These are phyloP conservation scores for Rhizopus arrhizus DNA, from an alignment of 371 early-diverging fungal genomes.

Conservation along the genomic window DNA sequence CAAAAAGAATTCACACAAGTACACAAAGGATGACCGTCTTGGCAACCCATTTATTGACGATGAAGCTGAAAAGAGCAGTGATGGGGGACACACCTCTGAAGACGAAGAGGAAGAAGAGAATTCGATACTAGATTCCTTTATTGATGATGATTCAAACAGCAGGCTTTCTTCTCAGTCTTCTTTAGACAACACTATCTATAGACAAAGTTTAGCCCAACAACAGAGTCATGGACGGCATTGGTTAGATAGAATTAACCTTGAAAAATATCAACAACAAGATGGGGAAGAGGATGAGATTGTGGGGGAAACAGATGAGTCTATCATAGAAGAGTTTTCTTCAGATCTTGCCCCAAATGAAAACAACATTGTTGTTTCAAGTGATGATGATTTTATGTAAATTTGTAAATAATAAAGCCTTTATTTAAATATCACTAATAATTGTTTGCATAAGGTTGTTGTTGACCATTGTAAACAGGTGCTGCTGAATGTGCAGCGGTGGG, in stretches of 20 bases:
- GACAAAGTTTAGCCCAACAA: background rate
- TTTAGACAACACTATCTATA: background rate
- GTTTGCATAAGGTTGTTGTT: slow-evolving; percentile 17
- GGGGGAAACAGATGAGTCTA: background rate
- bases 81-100: slow-evolving; percentile 21
- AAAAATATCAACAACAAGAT: slow-evolving; percentile 17
- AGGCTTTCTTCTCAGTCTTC: background rate
- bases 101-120: slow-evolving; percentile 11
- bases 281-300: slow-evolving; percentile 2
- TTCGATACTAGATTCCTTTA: slow-evolving; percentile 25
- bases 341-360: background rate
- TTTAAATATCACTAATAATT: slow-evolving; percentile 11
- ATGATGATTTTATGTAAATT: slow-evolving; percentile 13
- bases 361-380: background rate
- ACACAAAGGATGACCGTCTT: background rate
- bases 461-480: slow-evolving; percentile 12
- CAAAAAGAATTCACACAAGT: background rate
- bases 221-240: slow-evolving; percentile 11
- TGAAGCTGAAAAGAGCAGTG: slow-evolving; percentile 26
- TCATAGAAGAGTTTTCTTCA: slow-evolving; percentile 16
- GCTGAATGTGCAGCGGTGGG: background rate
- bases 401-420: background rate
- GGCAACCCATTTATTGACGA: slow-evolving; percentile 30
- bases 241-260: slow-evolving; percentile 20
- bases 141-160: slow-evolving; percentile 19